Percentiles rank a stretch among this genome's conserved stretches.
phyloP scores from a whole-genome alignment of 768 basidiomycete species.

The Lactifluus echinatus region DNA sequence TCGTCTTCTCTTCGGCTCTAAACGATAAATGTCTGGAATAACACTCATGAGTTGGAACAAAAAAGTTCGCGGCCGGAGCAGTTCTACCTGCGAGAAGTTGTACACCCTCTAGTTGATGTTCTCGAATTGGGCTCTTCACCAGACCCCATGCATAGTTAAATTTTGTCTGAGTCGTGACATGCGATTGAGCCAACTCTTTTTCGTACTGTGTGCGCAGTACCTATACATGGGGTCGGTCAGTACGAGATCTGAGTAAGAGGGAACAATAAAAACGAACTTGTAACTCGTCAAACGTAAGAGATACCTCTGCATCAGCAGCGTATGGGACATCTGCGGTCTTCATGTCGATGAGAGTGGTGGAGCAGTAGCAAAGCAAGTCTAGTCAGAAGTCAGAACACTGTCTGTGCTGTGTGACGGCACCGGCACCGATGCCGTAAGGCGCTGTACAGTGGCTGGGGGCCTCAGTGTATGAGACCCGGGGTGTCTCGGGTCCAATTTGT shows the following conservation, averaged over 20 bases:
- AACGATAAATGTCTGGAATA: constrained; percentile 76
- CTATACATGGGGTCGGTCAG: constrained; percentile 32
- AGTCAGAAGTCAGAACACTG: too few relatives aligned
- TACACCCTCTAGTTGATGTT: constrained; percentile 90
- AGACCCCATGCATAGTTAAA: constrained; percentile 98
- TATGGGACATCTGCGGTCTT: constrained; percentile 87
- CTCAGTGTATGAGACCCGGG: background rate
- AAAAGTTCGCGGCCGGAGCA: constrained; percentile 1
- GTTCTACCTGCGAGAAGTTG: constrained; percentile 76
- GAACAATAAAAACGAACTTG: constrained; percentile 42
- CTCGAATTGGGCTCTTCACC: constrained; percentile 79
- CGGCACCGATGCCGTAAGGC: background rate
- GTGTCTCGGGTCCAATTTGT: constrained; percentile 6
- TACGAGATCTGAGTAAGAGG: background rate
- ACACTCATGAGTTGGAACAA: background rate
- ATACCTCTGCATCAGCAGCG: constrained; percentile 89
- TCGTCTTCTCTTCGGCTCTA: constrained; percentile 76
- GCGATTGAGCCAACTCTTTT: constrained; percentile 74
- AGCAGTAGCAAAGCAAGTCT: too few relatives aligned
- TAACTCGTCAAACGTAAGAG: constrained; percentile 82
- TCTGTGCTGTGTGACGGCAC: background rate
- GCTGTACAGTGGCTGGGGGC: constrained; percentile 2
- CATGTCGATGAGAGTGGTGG: background rate
- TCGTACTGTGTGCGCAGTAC: constrained; percentile 82
- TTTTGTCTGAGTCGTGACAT: constrained; percentile 89